Conservation (phyloP, 2,329 filamentous ascomycete genomes). For the Hymenotorrendiella dingleyae region DNA sequence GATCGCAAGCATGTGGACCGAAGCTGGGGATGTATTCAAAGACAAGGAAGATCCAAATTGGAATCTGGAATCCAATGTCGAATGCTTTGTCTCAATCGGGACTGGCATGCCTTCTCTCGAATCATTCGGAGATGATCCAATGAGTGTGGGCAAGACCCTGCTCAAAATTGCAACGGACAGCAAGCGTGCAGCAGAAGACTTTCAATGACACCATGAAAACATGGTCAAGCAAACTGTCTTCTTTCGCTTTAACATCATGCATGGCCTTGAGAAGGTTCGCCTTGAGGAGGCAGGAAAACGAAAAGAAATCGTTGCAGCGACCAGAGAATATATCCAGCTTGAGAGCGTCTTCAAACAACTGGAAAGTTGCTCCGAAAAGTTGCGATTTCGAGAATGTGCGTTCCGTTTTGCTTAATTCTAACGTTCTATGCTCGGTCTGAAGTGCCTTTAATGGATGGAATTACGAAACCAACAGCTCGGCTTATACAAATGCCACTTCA, state of each 20-base stretch:
- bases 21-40: slow-evolving; percentile 36
- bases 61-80: slow-evolving; percentile 28
- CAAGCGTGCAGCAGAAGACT: slow-evolving; percentile 34
- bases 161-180: slow-evolving; percentile 33
- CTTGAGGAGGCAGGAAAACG: slow-evolving; percentile 34
- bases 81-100: slow-evolving; percentile 37
- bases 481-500: too few species aligned
- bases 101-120: slow-evolving; percentile 32
- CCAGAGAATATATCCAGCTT: slow-evolving; percentile 25
- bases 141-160: slow-evolving; percentile 25
- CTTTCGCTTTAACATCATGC: slow-evolving; percentile 40
- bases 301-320: slow-evolving; percentile 27
- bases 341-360: slow-evolving; percentile 23
- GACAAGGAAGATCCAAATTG: too few species aligned
- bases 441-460: too few species aligned
- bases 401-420: too few species aligned
- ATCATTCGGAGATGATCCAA: slow-evolving; percentile 25
- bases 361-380: slow-evolving; percentile 14
- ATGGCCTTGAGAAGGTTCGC: slow-evolving; percentile 36
- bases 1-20: slow-evolving; percentile 32
- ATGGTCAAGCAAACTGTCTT: slow-evolving; percentile 32
- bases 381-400: slow-evolving; percentile 18
- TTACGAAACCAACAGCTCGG: too few species aligned
- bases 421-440: too few species aligned
- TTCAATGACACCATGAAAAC: slow-evolving; percentile 30